Base-by-base conservation (phyloP, 495 filamentous ascomycete species). In the Penicillium egyptiacum region DNA sequence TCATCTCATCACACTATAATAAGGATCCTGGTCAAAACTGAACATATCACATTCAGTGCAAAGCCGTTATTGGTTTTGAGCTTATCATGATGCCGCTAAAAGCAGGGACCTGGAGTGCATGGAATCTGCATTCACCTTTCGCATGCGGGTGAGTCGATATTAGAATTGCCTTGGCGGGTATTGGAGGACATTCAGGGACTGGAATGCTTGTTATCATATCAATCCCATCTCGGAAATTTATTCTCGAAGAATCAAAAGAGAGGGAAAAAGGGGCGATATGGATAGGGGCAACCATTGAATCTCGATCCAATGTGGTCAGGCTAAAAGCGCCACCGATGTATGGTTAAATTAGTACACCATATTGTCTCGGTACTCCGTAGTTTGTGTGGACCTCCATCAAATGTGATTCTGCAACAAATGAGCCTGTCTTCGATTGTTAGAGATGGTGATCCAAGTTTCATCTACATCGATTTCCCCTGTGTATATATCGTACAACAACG, bases 321-420 rank as follows among this genome's bases (percentile, higher is more conserved):
- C 65, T 66, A 66, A 59, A 61, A 59, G 61, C 65, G 65, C 65
- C 65, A 68, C 65, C 63, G 65, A 68, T 68, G 63, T 63, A 60
- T 30, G 47, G 53, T 46, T 58, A 46, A 39, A 52, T 43, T 60
- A 59, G 42, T 19, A 19, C 44, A 14, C 25, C 6, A n/a, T 39
- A 39, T 8, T 39, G 35, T 17, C n/a, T 17, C 2, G 35, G 14
- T 37, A 37, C 33, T 30, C 8, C 14, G 16, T 52, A 31, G 46
- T 26, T 40, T 40, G 47, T 33, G 40, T 51, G 50, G 17, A 53
- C 39, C 25, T 40, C 50, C 25, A n/a, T 43, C n/a, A 5, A 52
- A 43, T 7, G 19, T 20, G 20, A 33, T 33, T 22, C 11, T 50
- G 31, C 28, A 33, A 20, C 28, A 50, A 33, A 12, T 30, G 28